Evolutionary conservation across 495 filamentous ascomycete species (phyloP).

Genomic region (Endocarpon pusillum): DNA sequence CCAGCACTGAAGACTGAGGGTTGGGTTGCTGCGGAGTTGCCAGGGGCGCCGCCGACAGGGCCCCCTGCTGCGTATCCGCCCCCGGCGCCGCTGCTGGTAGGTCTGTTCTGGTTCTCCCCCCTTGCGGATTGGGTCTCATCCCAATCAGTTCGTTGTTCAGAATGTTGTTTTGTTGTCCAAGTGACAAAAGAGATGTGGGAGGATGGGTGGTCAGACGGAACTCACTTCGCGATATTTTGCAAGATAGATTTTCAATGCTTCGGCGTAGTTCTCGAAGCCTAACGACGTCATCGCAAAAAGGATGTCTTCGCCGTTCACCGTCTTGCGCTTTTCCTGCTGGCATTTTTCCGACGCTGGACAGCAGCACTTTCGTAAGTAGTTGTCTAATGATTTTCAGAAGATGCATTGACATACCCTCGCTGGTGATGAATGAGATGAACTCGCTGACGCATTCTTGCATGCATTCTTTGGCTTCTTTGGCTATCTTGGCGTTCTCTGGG

Average conservation of each 20-base stretch:
- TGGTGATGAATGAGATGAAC: conserved; percentile 99
- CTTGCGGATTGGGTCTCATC: conserved; percentile 60
- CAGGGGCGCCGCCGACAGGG: conserved; percentile 27
- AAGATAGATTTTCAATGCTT: conserved; percentile 94
- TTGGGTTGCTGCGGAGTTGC: conserved; percentile 16
- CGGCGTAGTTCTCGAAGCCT: conserved; percentile 96
- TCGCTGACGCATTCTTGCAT: conserved; percentile 99
- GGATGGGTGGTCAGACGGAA: conserved; percentile 8
- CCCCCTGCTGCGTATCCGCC: conserved; percentile 37
- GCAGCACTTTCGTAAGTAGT: conserved; percentile 16
- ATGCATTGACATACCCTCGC: conserved; percentile 53
- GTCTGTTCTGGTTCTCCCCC: conserved; percentile 54
- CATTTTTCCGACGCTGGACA: conserved; percentile 89
- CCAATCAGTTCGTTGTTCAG: conserved; percentile 3
- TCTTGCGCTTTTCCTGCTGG: conserved; percentile 97
- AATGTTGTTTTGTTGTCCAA: conserved; percentile 7
- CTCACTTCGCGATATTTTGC: conserved; percentile 95
- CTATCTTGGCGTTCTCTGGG: conserved; percentile 97
- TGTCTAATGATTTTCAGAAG: conserved; percentile 7
- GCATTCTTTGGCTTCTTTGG: conserved; percentile 97
- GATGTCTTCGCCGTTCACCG: conserved; percentile 96
- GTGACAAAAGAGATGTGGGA: conserved; percentile 3
- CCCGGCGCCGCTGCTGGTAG: conserved; percentile 53
- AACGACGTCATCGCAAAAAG: conserved; percentile 97
- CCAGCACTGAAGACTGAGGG: conserved; percentile 32